Evolutionary conservation across 257 asterid genomes (phyloP).

Genomic region (Misopates orontium): DNA sequence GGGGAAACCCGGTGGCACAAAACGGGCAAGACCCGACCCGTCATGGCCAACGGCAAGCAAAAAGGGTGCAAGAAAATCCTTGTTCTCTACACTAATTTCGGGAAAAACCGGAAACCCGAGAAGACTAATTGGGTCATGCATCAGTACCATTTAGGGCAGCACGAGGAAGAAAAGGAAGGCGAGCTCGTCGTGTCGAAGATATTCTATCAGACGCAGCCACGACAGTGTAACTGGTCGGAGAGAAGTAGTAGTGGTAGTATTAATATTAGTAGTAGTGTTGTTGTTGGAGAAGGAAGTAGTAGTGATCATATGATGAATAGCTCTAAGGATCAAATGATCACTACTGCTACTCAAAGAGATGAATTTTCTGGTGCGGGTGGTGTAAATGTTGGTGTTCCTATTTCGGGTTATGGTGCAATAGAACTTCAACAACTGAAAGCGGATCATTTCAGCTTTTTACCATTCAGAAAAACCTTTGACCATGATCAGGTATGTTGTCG

Average conservation of each 20-base stretch:
- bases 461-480: conserved; percentile 70
- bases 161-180: conserved; percentile 91
- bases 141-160: conserved; percentile 88
- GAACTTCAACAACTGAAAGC: conserved; percentile 73
- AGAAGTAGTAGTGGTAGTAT: conserved; percentile 27
- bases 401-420: conserved; percentile 48
- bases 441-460: conserved; percentile 70
- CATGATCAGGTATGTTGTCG: conserved; percentile 54
- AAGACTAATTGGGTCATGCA: conserved; percentile 99
- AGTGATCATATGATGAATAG: conserved; percentile 25
- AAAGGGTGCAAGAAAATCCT: conserved; percentile 96
- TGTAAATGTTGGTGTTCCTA: conserved; percentile 36
- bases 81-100: conserved; percentile 92
- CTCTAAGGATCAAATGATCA: conserved; percentile 46
- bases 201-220: conserved; percentile 90
- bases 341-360: conserved; percentile 43
- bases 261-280: not conserved
- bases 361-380: conserved; percentile 41
- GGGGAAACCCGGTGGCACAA: conserved; percentile 99
- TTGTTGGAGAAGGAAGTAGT: conserved; percentile 26
- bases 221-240: conserved; percentile 86
- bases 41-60: conserved; percentile 82
- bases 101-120: conserved; percentile 91
- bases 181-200: conserved; percentile 94
- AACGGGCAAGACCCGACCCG: conserved; percentile 97